These are phyloP conservation scores for Sporopachydermia lactativora DNA, from an alignment of 805 yeast species.

Conservation along the genomic window DNA sequence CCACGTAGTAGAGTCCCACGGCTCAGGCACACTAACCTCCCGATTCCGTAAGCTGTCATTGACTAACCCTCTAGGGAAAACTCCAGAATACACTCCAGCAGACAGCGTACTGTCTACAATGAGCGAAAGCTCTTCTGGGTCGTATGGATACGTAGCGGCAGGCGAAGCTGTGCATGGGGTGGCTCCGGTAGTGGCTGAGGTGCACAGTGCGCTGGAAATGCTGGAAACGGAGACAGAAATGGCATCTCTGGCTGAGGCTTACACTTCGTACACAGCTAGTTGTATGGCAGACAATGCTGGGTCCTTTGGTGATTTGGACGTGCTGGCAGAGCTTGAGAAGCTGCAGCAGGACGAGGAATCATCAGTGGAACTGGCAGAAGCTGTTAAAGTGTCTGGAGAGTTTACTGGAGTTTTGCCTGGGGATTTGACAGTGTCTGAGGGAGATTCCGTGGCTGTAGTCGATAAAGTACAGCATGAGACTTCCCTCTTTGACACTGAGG, in stretches of 20 bases:
- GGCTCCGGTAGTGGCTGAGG: neutral
- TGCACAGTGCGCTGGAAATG: neutral
- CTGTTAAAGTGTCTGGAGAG: neutral
- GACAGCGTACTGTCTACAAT: neutral
- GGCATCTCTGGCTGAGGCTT: neutral
- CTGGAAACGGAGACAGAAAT: neutral
- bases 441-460: neutral
- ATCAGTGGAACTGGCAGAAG: neutral
- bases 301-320: no score
- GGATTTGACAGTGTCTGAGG: neutral
- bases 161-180: neutral
- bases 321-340: neutral
- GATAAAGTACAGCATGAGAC: neutral
- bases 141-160: neutral
- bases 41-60: neutral
- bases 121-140: neutral
- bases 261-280: neutral
- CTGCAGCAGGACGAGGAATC: neutral
- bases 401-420: constrained; percentile 1
- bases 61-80: neutral
- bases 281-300: no score
- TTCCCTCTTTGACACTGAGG: neutral
- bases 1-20: neutral
- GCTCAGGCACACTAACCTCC: neutral
- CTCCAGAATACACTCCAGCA: neutral